These are phyloP conservation scores for Zygosaccharomyces pseudorouxii DNA, from an alignment of 805 yeast genomes.

Conservation along the genomic window DNA sequence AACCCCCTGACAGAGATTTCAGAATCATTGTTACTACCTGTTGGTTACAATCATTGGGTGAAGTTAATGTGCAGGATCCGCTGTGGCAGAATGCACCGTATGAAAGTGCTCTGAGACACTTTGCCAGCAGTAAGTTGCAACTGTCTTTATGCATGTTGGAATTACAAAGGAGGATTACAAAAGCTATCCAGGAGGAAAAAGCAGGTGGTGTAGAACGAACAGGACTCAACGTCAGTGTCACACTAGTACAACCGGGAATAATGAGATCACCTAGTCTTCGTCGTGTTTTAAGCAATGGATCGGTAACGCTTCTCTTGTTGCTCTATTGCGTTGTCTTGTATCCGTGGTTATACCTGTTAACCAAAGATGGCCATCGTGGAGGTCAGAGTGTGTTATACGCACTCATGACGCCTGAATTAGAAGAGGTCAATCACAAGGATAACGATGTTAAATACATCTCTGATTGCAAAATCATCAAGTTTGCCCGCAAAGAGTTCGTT, in stretches of 20 bases:
- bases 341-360: constrained; percentile 79
- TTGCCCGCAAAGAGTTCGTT: constrained; percentile 58
- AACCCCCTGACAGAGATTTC: constrained; percentile 94
- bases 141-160: constrained; percentile 73
- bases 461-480: constrained; percentile 57
- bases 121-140: constrained; percentile 78
- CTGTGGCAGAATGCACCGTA: constrained; percentile 58
- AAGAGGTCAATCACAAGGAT: constrained; percentile 57
- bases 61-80: constrained; percentile 56
- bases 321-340: constrained; percentile 55
- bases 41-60: constrained; percentile 68
- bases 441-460: constrained; percentile 47
- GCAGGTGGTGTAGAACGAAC: constrained; percentile 24
- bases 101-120: constrained; percentile 64
- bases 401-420: constrained; percentile 64
- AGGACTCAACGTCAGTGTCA: constrained; percentile 61
- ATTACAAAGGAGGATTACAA: constrained; percentile 60
- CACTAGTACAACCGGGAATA: constrained; percentile 85
- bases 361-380: constrained; percentile 74
- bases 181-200: constrained; percentile 58
- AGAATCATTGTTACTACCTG: constrained; percentile 77
- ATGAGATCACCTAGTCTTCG: constrained; percentile 86
- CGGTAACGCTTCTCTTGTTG: constrained; percentile 55
- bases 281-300: constrained; percentile 72
- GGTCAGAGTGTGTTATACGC: constrained; percentile 73